Evolutionary conservation across 192 early-diverging fungal genomes (phyloP), one percentile per base, ranked within the genome.

Genomic region (Phlyctochytrium bullatum): DNA sequence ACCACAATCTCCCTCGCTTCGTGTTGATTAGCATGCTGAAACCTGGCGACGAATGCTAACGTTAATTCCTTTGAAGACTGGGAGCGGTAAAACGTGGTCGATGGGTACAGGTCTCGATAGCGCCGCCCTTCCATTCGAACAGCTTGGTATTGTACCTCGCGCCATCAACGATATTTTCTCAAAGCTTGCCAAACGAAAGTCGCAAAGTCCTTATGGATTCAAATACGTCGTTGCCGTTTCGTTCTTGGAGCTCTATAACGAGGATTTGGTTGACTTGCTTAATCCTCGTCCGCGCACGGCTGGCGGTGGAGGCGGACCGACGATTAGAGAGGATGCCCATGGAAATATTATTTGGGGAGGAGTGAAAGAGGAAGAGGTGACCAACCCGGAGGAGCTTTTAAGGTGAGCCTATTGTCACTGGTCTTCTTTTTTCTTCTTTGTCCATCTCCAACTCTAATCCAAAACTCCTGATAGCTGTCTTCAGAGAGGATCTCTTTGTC

Each of bases 161-260:
- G 78, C 81, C 50, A 76, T 85, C 52, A 51, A 64, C 27, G 31
- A 73, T 28, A 66, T 85, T 0, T 85, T 79, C 60, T 29, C 40
- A 16, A 31, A 61, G 31, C 61, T 79, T 4, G 34, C 3, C 2
- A 35, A 27, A 47, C 51, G 62, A 58, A 2, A 59, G 2, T 3
- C 34, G 50, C 1, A 10, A 20, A 20, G 58, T 4, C 63, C 67
- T 17, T 51, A 27, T 32, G 36, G 58, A 40, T 68, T 68, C 52
- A 50, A 73, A 14, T 79, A 74, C 62, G 57, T 68, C 30, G 64
- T 83, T 2, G 28, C 35, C 47, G 92, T 97, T 10, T 94, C 94
- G 10, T 98, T 97, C 78, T 72, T 99, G 23, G 97, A 99, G 69
- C 84, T 99, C 20, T 98, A 98, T 75, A 99, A 99, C 76, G 97